phyloP scores from a whole-genome alignment of 139 green algal genomes.

The Eudorina sp. region DNA sequence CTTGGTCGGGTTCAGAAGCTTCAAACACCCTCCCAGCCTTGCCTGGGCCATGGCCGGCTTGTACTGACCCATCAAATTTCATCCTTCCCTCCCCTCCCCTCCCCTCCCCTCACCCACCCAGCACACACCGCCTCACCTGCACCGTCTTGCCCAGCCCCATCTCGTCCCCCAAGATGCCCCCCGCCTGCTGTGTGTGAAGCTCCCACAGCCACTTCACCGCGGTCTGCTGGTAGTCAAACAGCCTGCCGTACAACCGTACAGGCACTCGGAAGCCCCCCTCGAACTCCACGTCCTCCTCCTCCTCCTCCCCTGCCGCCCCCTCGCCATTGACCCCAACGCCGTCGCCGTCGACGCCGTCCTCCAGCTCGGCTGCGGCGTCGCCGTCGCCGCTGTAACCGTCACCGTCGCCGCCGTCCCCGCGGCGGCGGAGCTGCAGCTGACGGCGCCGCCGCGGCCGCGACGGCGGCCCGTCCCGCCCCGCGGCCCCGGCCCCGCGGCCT shows the following conservation, averaged over 20 bases:
- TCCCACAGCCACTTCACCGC: constrained; percentile 99
- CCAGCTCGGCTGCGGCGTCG: not conserved
- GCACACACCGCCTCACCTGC: no score
- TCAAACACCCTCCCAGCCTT: no score
- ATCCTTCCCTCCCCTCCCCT: not conserved
- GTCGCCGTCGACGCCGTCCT: not conserved
- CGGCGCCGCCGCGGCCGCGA: not conserved
- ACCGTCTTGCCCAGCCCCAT: constrained; percentile 92
- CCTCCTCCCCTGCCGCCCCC: not conserved
- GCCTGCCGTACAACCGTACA: constrained; percentile 64
- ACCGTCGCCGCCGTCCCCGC: not conserved
- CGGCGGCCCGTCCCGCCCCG: not conserved
- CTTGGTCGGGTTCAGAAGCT: no score
- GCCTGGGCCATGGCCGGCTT: no score
- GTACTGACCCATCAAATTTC: no score
- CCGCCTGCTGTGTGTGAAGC: constrained; percentile 92
- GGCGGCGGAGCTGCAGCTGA: not conserved
- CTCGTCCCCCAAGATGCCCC: constrained; percentile 96
- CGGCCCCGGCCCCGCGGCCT: not conserved
- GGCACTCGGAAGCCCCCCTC: constrained; percentile 78
- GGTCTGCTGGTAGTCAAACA: constrained; percentile 96
- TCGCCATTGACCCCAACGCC: not conserved
- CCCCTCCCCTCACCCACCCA: constrained; percentile 28
- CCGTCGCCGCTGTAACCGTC: not conserved
- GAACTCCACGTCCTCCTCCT: constrained; percentile 68